These are phyloP conservation scores for Zoysia japonica DNA, from an alignment of 176 grass and related monocot genomes.

Conservation along the genomic window DNA sequence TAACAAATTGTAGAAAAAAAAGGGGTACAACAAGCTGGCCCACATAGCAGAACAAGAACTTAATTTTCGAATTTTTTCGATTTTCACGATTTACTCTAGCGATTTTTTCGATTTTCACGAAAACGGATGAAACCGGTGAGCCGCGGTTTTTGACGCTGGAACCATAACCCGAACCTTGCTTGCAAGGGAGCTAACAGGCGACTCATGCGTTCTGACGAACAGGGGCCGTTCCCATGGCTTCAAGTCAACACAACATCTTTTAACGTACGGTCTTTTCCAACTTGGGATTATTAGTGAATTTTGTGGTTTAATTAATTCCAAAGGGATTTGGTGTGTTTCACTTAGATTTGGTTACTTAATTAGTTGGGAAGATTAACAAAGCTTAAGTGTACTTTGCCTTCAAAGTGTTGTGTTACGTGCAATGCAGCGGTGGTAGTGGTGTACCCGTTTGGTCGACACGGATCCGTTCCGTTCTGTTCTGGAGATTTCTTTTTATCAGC, in stretches of 20 bases:
- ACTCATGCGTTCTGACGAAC: neutral
- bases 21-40: neutral
- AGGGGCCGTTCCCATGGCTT: no score
- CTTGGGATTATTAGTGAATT: no score
- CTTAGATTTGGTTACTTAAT: slow-evolving; percentile 33
- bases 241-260: no score
- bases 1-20: no score
- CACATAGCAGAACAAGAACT: neutral
- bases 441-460: neutral
- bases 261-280: no score
- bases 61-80: no score
- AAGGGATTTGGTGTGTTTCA: neutral
- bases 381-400: slow-evolving; percentile 41
- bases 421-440: neutral
- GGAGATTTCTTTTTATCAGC: neutral
- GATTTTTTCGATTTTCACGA: no score
- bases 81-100: no score
- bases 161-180: neutral
- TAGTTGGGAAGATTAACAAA: slow-evolving; percentile 31
- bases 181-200: slow-evolving; percentile 34
- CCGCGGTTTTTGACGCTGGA: no score
- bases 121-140: no score
- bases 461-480: slow-evolving; percentile 2
- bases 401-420: slow-evolving; percentile 36
- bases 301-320: no score